Evolutionary conservation across 352 stramenopile genomes (phyloP).

Genomic region (Thraustochytrium striatum): DNA sequence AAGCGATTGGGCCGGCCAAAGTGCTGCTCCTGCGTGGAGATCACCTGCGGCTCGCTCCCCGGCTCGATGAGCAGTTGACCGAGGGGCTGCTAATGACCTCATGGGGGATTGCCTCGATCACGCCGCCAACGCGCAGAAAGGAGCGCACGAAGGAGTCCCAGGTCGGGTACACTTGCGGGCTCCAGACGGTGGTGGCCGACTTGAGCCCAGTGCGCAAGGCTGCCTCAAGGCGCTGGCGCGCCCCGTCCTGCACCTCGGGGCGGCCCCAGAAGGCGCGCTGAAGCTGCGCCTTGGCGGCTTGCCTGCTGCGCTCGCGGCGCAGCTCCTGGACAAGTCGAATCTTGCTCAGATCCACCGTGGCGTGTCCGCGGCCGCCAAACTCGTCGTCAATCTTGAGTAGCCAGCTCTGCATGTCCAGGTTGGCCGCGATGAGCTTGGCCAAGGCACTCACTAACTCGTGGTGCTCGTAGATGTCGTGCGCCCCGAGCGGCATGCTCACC

Average conservation of each 20-base stretch:
- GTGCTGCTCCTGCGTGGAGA: constrained; percentile 68
- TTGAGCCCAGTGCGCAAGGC: constrained; percentile 47
- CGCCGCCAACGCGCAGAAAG: constrained; percentile 66
- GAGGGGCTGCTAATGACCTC: constrained; percentile 60
- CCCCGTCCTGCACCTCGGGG: constrained; percentile 53
- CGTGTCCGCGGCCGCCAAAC: constrained; percentile 63
- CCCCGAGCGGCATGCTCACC: constrained; percentile 74
- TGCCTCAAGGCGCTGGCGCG: constrained; percentile 50
- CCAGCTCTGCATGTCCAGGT: constrained; percentile 72
- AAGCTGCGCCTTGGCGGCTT: constrained; percentile 43
- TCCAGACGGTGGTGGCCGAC: constrained; percentile 20
- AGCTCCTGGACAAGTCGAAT: constrained; percentile 65
- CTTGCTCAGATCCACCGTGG: constrained; percentile 65
- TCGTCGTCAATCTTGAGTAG: constrained; percentile 75
- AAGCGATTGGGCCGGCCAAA: constrained; percentile 50
- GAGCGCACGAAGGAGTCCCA: constrained; percentile 64
- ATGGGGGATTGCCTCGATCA: constrained; percentile 67
- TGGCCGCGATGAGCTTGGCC: constrained; percentile 72
- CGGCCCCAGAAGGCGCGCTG: constrained; percentile 48
- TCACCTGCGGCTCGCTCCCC: constrained; percentile 63
- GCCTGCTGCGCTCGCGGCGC: constrained; percentile 46
- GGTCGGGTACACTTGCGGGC: constrained; percentile 57
- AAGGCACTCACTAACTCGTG: constrained; percentile 74
- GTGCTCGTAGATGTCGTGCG: constrained; percentile 79
- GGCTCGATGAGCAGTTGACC: constrained; percentile 74